A percentile compares a stretch with the other conserved stretches of the same genome.
These are phyloP conservation scores for Xylariaceae sp. DNA, from an alignment of 2,329 filamentous ascomycete species.

Conservation along the genomic window DNA sequence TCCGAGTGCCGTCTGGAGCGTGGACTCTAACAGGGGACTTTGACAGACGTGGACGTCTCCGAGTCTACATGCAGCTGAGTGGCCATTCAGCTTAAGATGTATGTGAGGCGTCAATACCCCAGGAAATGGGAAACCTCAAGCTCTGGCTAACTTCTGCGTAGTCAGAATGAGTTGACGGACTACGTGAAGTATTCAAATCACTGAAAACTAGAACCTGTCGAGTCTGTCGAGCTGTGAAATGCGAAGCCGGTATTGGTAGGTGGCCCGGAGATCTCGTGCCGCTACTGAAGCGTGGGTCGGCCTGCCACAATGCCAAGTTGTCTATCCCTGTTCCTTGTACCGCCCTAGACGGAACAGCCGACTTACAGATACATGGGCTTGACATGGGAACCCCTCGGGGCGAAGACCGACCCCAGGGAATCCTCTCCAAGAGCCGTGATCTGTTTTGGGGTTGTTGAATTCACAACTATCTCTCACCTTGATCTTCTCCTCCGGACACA, in stretches of 20 bases:
- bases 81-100: too few relatives aligned
- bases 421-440: slow-evolving; percentile 7
- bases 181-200: too few relatives aligned
- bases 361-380: slow-evolving; percentile 8
- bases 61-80: too few relatives aligned
- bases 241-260: not conserved
- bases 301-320: not conserved
- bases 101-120: too few relatives aligned
- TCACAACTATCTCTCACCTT: slow-evolving; percentile 7
- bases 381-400: slow-evolving; percentile 15
- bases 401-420: slow-evolving; percentile 11
- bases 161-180: too few relatives aligned
- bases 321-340: not conserved
- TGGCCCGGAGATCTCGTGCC: not conserved
- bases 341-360: slow-evolving; percentile 17
- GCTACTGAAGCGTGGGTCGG: not conserved
- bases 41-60: too few relatives aligned
- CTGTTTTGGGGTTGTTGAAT: slow-evolving; percentile 1
- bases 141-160: too few relatives aligned
- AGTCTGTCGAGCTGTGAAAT: too few relatives aligned
- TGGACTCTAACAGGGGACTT: too few relatives aligned
- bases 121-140: too few relatives aligned
- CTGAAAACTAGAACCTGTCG: too few relatives aligned
- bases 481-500: not conserved
- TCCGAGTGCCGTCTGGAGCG: too few relatives aligned